Evolutionary conservation across 768 basidiomycete species (phyloP).

Genomic region (Leccinum ochraceum): DNA sequence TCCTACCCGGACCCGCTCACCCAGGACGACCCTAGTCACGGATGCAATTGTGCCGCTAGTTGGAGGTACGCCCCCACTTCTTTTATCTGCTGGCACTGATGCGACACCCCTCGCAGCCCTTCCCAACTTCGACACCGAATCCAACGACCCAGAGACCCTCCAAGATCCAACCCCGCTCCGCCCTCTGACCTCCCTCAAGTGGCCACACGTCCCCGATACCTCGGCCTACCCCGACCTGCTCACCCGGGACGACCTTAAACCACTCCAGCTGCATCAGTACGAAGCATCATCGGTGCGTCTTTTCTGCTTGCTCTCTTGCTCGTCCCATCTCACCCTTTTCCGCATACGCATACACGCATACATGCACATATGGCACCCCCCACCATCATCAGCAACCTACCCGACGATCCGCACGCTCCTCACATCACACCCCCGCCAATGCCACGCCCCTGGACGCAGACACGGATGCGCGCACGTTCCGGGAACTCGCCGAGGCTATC

Average conservation of each 20-base stretch:
- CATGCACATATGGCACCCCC: too few relatives aligned
- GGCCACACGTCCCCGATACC: slow-evolving; percentile 58
- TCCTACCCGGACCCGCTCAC: too few relatives aligned
- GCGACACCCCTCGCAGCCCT: not conserved
- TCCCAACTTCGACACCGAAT: not conserved
- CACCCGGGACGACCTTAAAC: slow-evolving; percentile 82
- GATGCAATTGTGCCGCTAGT: not conserved
- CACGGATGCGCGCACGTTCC: slow-evolving; percentile 41
- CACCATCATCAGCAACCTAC: slow-evolving; percentile 58
- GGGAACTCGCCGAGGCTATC: slow-evolving; percentile 65
- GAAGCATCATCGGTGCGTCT: slow-evolving; percentile 67
- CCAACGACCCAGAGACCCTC: slow-evolving; percentile 13
- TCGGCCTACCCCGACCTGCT: slow-evolving; percentile 45
- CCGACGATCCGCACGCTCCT: slow-evolving; percentile 56
- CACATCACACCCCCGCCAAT: slow-evolving; percentile 44
- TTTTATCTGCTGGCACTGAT: not conserved
- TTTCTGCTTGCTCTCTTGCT: slow-evolving; percentile 11
- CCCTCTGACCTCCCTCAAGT: slow-evolving; percentile 72
- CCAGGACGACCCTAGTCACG: too few relatives aligned
- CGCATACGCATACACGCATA: too few relatives aligned
- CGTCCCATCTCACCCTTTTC: too few relatives aligned
- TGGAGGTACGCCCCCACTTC: not conserved
- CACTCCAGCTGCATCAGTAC: slow-evolving; percentile 69
- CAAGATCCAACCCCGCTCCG: slow-evolving; percentile 48
- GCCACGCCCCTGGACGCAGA: slow-evolving; percentile 47